Conservation (phyloP, 2,329 filamentous ascomycete species). For the Phyllosticta citrichinensis region DNA sequence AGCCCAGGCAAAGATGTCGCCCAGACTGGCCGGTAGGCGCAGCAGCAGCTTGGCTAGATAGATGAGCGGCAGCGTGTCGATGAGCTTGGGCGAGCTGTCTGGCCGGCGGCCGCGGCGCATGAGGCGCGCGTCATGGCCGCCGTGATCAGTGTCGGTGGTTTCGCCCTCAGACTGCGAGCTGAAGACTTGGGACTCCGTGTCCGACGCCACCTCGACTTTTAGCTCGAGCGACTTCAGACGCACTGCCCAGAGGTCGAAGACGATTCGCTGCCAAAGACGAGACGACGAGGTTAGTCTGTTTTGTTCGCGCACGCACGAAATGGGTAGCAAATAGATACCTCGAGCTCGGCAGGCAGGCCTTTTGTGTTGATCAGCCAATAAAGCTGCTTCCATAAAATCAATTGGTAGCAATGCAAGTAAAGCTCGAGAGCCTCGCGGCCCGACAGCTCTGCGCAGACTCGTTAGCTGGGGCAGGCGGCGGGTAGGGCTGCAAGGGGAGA, state of each 20-base stretch:
- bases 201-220: conserved; percentile 27
- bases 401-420: conserved; percentile 74
- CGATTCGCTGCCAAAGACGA: conserved; percentile 35
- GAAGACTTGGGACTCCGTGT: conserved; percentile 40
- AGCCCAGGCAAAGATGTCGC: conserved; percentile 61
- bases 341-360: conserved; percentile 61
- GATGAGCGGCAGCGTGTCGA: conserved; percentile 68
- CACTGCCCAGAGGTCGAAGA: conserved; percentile 78
- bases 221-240: conserved; percentile 50
- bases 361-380: conserved; percentile 59
- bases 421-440: conserved; percentile 65
- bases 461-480: conserved; percentile 36
- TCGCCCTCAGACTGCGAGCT: conserved; percentile 47
- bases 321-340: conserved; percentile 36
- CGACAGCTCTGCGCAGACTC: conserved; percentile 34
- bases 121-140: conserved; percentile 27
- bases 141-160: conserved; percentile 28
- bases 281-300: background rate
- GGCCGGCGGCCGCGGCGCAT: conserved; percentile 25
- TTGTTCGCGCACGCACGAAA: background rate
- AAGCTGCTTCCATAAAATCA: conserved; percentile 74
- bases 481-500: background rate
- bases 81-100: conserved; percentile 49
- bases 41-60: conserved; percentile 71
- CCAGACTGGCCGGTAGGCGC: conserved; percentile 64